Percentiles rank a stretch among this genome's conserved stretches.
phyloP scores from a whole-genome alignment of 805 yeast genomes.

The Scheffersomyces coipomensis region DNA sequence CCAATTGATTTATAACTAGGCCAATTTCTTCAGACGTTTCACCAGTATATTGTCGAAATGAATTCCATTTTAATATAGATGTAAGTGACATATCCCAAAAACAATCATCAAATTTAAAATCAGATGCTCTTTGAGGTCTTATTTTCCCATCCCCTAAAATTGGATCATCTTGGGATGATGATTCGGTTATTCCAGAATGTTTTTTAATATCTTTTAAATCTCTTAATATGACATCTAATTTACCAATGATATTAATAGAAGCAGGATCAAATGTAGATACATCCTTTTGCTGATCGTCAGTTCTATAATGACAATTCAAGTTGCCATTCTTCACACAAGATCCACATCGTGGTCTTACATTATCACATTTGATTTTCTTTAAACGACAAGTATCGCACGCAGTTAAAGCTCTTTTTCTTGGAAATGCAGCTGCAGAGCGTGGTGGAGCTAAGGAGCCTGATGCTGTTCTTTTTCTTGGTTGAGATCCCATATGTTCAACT shows the following conservation, averaged over 20 bases:
- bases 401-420: slow-evolving; percentile 32
- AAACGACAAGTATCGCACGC: slow-evolving; percentile 38
- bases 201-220: slow-evolving; percentile 19
- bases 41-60: slow-evolving; percentile 12
- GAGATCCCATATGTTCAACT: background rate
- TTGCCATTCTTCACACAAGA: slow-evolving; percentile 28
- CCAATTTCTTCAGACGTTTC: slow-evolving; percentile 10
- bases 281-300: slow-evolving; percentile 23
- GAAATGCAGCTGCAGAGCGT: slow-evolving; percentile 9
- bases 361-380: slow-evolving; percentile 38
- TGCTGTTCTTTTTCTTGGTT: slow-evolving; percentile 7
- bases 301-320: slow-evolving; percentile 25
- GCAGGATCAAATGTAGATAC: slow-evolving; percentile 22
- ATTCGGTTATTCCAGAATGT: background rate
- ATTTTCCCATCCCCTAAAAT: background rate
- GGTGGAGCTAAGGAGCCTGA: slow-evolving; percentile 12
- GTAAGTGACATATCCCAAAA: slow-evolving; percentile 37
- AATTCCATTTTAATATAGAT: slow-evolving; percentile 28
- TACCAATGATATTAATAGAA: slow-evolving; percentile 22
- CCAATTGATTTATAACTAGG: slow-evolving; percentile 7
- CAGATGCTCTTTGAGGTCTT: background rate
- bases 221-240: slow-evolving; percentile 26
- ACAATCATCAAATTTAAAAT: slow-evolving; percentile 12
- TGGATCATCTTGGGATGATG: background rate
- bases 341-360: slow-evolving; percentile 33